These are phyloP conservation scores for Pisolithus albus DNA, from an alignment of 768 basidiomycete genomes.

Conservation along the genomic window DNA sequence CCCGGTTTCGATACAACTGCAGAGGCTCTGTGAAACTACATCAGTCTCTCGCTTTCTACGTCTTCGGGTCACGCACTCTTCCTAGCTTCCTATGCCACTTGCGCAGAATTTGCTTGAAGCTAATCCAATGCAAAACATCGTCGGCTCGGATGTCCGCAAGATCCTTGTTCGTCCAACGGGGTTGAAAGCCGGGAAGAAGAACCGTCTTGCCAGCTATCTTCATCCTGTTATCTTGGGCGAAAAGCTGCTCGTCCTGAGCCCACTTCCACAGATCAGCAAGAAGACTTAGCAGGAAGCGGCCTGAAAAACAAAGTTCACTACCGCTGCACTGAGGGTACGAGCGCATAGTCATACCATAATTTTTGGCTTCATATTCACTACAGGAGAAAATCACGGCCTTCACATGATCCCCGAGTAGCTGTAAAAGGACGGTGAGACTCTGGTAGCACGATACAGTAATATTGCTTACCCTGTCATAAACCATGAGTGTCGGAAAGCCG, in stretches of 20 bases:
- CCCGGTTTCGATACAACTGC: conserved; percentile 73
- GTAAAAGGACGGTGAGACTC: conserved; percentile 2
- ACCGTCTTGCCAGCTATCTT: conserved; percentile 54
- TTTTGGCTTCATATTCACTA: conserved; percentile 93
- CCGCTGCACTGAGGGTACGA: neutral
- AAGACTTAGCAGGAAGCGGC: conserved; percentile 79
- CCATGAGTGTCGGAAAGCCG: conserved; percentile 78
- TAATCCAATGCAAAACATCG: conserved; percentile 61
- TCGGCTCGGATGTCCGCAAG: conserved; percentile 32
- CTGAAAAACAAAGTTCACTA: conserved; percentile 31
- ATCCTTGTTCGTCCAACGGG: conserved; percentile 41
- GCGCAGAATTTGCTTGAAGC: conserved; percentile 60
- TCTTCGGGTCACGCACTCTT: conserved; percentile 42
- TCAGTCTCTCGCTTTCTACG: neutral
- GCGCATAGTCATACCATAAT: conserved; percentile 59
- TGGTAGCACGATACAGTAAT: neutral
- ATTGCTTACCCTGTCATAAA: conserved; percentile 68
- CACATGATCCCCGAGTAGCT: conserved; percentile 83
- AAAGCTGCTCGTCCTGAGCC: conserved; percentile 70
- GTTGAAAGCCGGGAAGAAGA: conserved; percentile 66
- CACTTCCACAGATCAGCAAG: conserved; percentile 74
- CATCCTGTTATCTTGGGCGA: conserved; percentile 62
- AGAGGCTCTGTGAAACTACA: conserved; percentile 50
- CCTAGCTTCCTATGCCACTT: conserved; percentile 83
- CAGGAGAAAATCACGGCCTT: conserved; percentile 85